These are phyloP conservation scores for Cyclotella atomus DNA, from an alignment of 108 stramenopile genomes.

Conservation along the genomic window DNA sequence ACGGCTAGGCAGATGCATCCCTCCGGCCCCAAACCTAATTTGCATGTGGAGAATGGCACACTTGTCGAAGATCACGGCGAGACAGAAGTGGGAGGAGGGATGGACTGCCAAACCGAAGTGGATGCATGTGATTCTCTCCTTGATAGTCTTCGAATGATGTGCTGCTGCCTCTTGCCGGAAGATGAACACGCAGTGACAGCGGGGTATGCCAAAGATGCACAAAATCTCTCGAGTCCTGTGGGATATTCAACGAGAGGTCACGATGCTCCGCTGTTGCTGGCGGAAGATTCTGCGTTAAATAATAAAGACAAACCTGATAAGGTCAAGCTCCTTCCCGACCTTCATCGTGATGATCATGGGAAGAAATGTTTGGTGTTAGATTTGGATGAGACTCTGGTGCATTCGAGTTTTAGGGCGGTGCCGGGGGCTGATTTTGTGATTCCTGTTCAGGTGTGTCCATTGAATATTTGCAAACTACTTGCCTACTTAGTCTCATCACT, in stretches of 20 bases:
- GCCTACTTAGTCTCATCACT: background rate
- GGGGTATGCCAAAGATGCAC: constrained; percentile 2
- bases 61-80: constrained; percentile 34
- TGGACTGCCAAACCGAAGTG: constrained; percentile 49
- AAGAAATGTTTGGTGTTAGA: constrained; percentile 97
- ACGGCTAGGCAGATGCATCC: constrained; percentile 64
- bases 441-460: constrained; percentile 89
- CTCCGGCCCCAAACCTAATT: constrained; percentile 52
- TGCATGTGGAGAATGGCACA: constrained; percentile 54
- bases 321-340: constrained; percentile 58
- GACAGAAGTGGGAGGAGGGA: constrained; percentile 38
- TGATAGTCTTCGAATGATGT: constrained; percentile 85
- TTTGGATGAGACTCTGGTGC: constrained; percentile 98
- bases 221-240: constrained; percentile 12
- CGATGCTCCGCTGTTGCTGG: constrained; percentile 40
- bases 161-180: constrained; percentile 81
- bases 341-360: constrained; percentile 74
- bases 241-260: constrained; percentile 52
- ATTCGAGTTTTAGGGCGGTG: constrained; percentile 96
- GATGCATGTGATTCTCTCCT: constrained; percentile 77
- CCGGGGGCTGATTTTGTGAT: constrained; percentile 97
- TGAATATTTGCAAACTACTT: background rate
- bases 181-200: constrained; percentile 22
- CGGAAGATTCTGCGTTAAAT: constrained; percentile 46
- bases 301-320: constrained; percentile 45